A percentile compares a stretch with the other conserved stretches of the same genome.
These are phyloP conservation scores for Trapa incisa DNA, from an alignment of 345 rosid species.

Conservation along the genomic window DNA sequence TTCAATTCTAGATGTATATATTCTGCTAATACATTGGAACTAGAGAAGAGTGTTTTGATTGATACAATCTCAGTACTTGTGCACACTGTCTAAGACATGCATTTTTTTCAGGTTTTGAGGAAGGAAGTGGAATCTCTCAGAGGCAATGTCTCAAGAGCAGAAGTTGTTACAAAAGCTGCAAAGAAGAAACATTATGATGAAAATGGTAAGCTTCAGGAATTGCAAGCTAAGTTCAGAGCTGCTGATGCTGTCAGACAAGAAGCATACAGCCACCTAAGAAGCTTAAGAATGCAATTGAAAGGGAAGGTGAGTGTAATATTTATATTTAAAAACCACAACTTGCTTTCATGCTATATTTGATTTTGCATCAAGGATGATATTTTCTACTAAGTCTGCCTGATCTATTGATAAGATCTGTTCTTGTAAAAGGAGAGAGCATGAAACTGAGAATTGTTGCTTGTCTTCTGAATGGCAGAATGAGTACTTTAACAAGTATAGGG, in stretches of 20 bases:
- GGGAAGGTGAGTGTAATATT: constrained; percentile 39
- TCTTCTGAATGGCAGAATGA: constrained; percentile 34
- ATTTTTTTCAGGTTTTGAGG: constrained; percentile 34
- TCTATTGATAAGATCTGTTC: too few species aligned
- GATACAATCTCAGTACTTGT: too few species aligned
- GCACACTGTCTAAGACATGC: too few species aligned
- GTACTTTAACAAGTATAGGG: constrained; percentile 45
- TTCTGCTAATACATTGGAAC: neutral
- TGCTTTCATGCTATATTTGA: neutral
- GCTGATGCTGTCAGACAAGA: constrained; percentile 64
- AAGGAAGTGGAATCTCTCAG: constrained; percentile 59
- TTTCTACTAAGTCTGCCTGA: neutral
- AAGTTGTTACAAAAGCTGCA: constrained; percentile 44
- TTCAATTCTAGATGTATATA: too few species aligned
- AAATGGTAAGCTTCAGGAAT: constrained; percentile 28
- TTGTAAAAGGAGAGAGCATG: neutral
- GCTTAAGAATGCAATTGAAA: constrained; percentile 39
- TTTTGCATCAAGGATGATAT: neutral
- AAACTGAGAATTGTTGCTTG: neutral
- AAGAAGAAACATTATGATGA: constrained; percentile 34
- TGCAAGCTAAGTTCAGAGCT: constrained; percentile 34
- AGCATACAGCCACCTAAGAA: constrained; percentile 43
- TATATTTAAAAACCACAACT: neutral
- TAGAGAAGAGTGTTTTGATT: neutral
- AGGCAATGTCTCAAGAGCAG: constrained; percentile 40